These are phyloP conservation scores for Plantago elongata DNA, from an alignment of 257 asterid genomes.

Conservation along the genomic window DNA sequence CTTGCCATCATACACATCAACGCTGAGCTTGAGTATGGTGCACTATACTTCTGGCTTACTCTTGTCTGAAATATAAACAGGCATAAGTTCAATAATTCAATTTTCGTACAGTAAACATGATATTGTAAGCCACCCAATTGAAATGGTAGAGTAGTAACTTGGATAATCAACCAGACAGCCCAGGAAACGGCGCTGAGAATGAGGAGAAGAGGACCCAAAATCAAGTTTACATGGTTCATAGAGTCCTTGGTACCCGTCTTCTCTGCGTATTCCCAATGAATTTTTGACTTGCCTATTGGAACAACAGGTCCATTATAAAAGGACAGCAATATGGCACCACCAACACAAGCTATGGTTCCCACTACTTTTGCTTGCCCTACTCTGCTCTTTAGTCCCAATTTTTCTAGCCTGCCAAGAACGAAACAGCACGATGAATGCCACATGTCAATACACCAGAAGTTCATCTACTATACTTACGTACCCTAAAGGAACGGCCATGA, in stretches of 20 bases:
- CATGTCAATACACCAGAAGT: no score
- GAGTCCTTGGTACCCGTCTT: slow-evolving; percentile 27
- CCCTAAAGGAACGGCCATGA: slow-evolving; percentile 77
- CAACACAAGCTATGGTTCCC: slow-evolving; percentile 70
- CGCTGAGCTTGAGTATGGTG: slow-evolving; percentile 83
- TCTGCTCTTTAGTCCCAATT: slow-evolving; percentile 46
- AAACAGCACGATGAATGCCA: neutral
- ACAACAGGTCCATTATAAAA: slow-evolving; percentile 55
- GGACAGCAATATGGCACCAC: slow-evolving; percentile 72
- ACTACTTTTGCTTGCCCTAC: slow-evolving; percentile 63
- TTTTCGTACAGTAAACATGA: no score
- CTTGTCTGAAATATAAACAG: slow-evolving; percentile 34
- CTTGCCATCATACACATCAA: slow-evolving; percentile 72
- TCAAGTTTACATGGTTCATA: slow-evolving; percentile 35
- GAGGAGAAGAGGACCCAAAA: slow-evolving; percentile 68
- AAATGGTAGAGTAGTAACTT: slow-evolving; percentile 32
- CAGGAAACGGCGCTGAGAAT: slow-evolving; percentile 69
- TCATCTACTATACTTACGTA: slow-evolving; percentile 13
- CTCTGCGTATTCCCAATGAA: slow-evolving; percentile 72
- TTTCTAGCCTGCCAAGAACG: slow-evolving; percentile 44
- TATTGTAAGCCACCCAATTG: no score
- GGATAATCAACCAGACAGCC: slow-evolving; percentile 76
- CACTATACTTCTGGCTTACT: slow-evolving; percentile 49
- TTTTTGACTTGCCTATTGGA: slow-evolving; percentile 42
- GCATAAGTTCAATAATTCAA: no score